A percentile compares a stretch with the other conserved stretches of the same genome.
phyloP scores from a whole-genome alignment of 352 stramenopile genomes.

The Phytophthora ramorum region DNA sequence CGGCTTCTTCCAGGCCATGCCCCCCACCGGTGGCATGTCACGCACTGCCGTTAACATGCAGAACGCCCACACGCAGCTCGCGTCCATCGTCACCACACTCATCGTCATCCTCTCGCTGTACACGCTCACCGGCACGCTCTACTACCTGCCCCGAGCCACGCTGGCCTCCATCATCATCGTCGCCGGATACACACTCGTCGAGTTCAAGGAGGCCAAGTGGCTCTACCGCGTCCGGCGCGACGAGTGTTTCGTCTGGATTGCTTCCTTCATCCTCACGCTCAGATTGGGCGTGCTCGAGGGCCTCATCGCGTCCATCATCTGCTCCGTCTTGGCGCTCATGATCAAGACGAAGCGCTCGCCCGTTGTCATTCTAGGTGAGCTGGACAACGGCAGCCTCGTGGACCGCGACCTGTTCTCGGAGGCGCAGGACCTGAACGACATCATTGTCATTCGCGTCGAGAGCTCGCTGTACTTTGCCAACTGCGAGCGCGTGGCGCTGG shows the following conservation, averaged over 20 bases:
- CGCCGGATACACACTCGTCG: constrained; percentile 83
- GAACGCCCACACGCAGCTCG: constrained; percentile 79
- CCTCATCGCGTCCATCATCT: constrained; percentile 56
- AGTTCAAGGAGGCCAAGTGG: constrained; percentile 83
- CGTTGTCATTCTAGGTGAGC: constrained; percentile 42
- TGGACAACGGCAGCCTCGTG: constrained; percentile 43
- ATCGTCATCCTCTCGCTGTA: constrained; percentile 85
- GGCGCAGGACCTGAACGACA: constrained; percentile 29
- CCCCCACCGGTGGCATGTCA: constrained; percentile 83
- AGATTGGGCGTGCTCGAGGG: constrained; percentile 51
- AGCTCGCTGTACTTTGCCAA: constrained; percentile 67
- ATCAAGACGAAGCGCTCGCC: constrained; percentile 49
- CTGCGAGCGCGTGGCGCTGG: constrained; percentile 45
- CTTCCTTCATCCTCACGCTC: constrained; percentile 54
- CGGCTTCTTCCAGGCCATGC: constrained; percentile 84
- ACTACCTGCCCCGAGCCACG: constrained; percentile 80
- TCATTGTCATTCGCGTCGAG: constrained; percentile 53
- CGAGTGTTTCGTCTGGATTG: constrained; percentile 56
- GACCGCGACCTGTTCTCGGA: constrained; percentile 41
- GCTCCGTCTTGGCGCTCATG: constrained; percentile 55
- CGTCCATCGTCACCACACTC: constrained; percentile 76
- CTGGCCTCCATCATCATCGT: constrained; percentile 90
- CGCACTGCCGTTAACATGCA: constrained; percentile 91
- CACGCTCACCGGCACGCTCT: constrained; percentile 81
- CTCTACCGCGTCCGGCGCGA: constrained; percentile 65